phyloP scores from a whole-genome alignment of 176 grass and related monocot species.

The Bothriochloa decipiens region DNA sequence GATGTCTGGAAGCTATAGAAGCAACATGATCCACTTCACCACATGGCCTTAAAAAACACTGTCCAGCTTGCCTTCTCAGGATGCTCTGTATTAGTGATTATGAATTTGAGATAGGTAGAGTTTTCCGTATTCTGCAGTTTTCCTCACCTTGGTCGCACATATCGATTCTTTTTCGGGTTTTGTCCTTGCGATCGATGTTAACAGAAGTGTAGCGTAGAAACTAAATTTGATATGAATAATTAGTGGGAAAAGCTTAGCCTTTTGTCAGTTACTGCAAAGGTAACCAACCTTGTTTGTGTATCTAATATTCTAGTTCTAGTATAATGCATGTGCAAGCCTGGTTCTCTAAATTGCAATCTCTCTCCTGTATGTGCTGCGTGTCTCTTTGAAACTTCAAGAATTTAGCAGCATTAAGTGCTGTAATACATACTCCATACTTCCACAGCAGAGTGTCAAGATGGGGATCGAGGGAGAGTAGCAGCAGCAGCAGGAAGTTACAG shows the following conservation, averaged over 20 bases:
- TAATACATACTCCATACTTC: not conserved
- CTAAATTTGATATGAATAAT: constrained; percentile 47
- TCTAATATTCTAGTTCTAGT: constrained; percentile 27
- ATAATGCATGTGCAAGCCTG: constrained; percentile 10
- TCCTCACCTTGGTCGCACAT: constrained; percentile 60
- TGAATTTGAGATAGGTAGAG: constrained; percentile 42
- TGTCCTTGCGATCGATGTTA: constrained; percentile 38
- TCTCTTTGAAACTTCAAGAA: constrained; percentile 31
- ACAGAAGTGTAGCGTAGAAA: constrained; percentile 47
- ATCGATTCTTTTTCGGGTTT: constrained; percentile 55
- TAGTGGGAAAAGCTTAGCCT: constrained; percentile 46
- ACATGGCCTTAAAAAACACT: constrained; percentile 29
- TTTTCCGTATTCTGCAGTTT: constrained; percentile 40
- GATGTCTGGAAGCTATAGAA: constrained; percentile 30
- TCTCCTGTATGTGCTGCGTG: constrained; percentile 4
- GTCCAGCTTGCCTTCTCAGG: constrained; percentile 12
- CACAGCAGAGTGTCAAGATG: not conserved
- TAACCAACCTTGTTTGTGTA: constrained; percentile 12
- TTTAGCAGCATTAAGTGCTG: constrained; percentile 44
- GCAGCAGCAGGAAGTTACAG: not conserved
- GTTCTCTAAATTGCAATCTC: constrained; percentile 10
- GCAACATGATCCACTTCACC: not conserved
- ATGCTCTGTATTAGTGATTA: constrained; percentile 28
- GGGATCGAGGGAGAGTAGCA: not conserved
- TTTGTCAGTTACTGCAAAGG: constrained; percentile 30